A percentile compares a stretch with the other conserved stretches of the same genome.
Evolutionary conservation across 345 rosid genomes (phyloP).

Genomic region (Gossypium anomalum): DNA sequence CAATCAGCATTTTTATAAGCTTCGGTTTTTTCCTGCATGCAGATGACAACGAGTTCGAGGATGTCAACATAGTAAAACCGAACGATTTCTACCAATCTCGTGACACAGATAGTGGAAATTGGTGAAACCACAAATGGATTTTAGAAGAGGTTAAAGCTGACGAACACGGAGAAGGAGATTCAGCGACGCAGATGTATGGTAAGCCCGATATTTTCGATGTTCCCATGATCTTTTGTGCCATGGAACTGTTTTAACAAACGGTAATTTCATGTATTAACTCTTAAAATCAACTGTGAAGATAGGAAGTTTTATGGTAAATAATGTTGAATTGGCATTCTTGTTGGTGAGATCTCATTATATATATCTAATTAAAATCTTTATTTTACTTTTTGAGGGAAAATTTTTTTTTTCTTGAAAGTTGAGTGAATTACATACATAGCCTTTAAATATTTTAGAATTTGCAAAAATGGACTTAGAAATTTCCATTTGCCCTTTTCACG

Average conservation of each 20-base stretch:
- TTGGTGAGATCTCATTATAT: background rate
- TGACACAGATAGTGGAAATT: constrained; percentile 45
- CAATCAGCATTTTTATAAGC: background rate
- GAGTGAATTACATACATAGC: background rate
- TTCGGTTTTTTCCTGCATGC: constrained; percentile 9
- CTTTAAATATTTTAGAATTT: background rate
- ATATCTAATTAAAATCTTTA: background rate
- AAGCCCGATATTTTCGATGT: background rate
- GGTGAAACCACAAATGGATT: constrained; percentile 30
- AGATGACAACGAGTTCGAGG: constrained; percentile 76
- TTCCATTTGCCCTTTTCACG: background rate
- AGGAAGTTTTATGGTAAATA: background rate
- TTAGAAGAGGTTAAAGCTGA: background rate
- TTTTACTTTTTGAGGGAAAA: background rate
- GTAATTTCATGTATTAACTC: background rate
- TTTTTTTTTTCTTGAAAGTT: background rate
- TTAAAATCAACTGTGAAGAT: background rate
- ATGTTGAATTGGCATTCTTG: background rate
- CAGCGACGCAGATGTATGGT: background rate
- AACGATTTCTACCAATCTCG: constrained; percentile 59
- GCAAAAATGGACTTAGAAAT: background rate
- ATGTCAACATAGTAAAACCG: constrained; percentile 54
- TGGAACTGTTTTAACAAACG: background rate
- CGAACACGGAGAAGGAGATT: background rate
- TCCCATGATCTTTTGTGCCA: background rate